Evolutionary conservation across 148 eudicot genomes (phyloP).

Genomic region (Camellia japonica): DNA sequence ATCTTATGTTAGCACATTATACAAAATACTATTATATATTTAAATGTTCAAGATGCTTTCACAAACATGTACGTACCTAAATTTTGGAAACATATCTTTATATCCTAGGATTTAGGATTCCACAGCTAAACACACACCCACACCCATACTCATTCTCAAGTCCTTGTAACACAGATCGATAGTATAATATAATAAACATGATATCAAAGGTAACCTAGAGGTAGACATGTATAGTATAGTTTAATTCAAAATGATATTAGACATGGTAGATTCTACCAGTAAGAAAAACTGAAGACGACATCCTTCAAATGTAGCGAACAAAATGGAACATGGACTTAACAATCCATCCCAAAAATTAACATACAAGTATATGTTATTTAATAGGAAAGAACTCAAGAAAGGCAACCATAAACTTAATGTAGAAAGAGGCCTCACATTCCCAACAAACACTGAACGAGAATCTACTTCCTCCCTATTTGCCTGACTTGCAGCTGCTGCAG

Average conservation of each 20-base stretch:
- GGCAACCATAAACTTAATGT: neutral
- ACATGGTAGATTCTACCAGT: neutral
- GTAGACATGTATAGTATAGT: neutral
- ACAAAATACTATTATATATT: no score
- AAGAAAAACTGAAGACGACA: neutral
- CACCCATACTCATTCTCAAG: no score
- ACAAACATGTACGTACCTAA: no score
- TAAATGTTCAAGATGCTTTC: no score
- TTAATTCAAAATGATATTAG: neutral
- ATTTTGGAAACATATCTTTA: no score
- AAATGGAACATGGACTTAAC: neutral
- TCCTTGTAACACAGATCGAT: no score
- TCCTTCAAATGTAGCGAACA: neutral
- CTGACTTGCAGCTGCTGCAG: conserved; percentile 51
- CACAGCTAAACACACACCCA: no score
- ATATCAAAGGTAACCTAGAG: neutral
- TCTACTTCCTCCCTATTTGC: conserved; percentile 79
- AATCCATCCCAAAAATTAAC: neutral
- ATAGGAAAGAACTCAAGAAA: neutral
- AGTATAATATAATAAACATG: neutral
- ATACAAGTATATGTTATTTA: neutral
- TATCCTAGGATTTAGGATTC: no score
- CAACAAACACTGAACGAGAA: conserved; percentile 80
- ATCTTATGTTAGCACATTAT: no score
- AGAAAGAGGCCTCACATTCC: conserved; percentile 56